These are phyloP conservation scores for Meyerozyma guilliermondii DNA, from an alignment of 1,139 yeast genomes.

Conservation along the genomic window DNA sequence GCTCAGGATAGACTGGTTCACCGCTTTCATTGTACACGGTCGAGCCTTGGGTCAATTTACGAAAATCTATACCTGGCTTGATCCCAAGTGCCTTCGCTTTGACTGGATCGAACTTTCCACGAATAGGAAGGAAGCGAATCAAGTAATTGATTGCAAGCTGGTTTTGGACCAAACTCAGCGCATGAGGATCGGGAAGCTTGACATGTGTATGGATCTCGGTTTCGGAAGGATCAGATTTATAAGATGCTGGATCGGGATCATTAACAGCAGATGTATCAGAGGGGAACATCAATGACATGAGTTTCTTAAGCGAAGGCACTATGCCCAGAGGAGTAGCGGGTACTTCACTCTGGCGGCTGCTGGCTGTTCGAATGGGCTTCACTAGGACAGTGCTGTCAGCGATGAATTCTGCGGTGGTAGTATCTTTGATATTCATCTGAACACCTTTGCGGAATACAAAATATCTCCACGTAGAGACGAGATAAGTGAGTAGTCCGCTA, in stretches of 20 bases:
- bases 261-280: constrained; percentile 34
- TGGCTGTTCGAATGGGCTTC: constrained; percentile 42
- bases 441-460: constrained; percentile 85
- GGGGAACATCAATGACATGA: constrained; percentile 48
- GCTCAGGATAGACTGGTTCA: constrained; percentile 53
- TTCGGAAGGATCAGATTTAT: constrained; percentile 36
- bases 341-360: not conserved
- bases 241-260: constrained; percentile 33
- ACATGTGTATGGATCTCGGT: constrained; percentile 42
- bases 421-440: constrained; percentile 40
- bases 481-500: constrained; percentile 42
- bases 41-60: constrained; percentile 56
- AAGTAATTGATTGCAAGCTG: constrained; percentile 51
- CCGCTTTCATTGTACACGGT: constrained; percentile 59
- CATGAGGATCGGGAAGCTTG: constrained; percentile 22
- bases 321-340: not conserved
- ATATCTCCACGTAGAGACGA: constrained; percentile 76
- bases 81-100: constrained; percentile 69
- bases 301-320: constrained; percentile 21
- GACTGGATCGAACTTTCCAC: constrained; percentile 72
- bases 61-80: constrained; percentile 57
- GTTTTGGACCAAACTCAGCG: constrained; percentile 11
- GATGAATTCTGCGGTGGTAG: constrained; percentile 29
- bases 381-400: constrained; percentile 52
- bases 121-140: constrained; percentile 56